Conservation (phyloP, 768 basidiomycete genomes). For the Hydnomerulius pinastri region DNA sequence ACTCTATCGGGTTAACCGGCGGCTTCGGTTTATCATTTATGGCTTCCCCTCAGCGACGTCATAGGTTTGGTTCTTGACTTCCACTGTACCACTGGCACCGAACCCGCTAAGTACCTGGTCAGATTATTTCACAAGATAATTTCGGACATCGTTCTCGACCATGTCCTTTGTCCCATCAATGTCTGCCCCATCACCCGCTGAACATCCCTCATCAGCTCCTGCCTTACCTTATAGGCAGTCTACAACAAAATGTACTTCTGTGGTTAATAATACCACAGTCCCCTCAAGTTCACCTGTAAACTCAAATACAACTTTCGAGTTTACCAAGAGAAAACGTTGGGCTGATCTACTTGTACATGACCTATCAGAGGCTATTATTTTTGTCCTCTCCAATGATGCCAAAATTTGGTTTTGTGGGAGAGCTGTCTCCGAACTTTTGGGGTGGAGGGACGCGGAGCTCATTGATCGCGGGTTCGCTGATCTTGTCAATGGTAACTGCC, state of each 20-base stretch:
- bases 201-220: background rate
- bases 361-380: conserved; percentile 68
- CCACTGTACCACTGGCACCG: too few relatives aligned
- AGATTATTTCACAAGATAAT: too few relatives aligned
- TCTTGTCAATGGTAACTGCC: conserved; percentile 59
- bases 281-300: background rate
- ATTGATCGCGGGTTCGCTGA: conserved; percentile 67
- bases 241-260: background rate
- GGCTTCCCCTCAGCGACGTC: conserved; percentile 23
- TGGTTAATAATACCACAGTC: background rate
- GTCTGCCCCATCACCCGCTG: too few relatives aligned
- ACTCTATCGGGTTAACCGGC: too few relatives aligned
- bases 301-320: conserved; percentile 57
- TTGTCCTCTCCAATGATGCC: conserved; percentile 65
- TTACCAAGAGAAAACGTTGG: conserved; percentile 87
- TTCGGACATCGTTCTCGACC: too few relatives aligned
- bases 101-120: too few relatives aligned
- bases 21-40: too few relatives aligned
- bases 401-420: conserved; percentile 71
- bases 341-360: conserved; percentile 78
- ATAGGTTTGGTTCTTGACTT: conserved; percentile 10
- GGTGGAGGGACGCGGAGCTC: conserved; percentile 75
- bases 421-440: conserved; percentile 69
- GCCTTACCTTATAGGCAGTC: background rate
- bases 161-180: too few relatives aligned